A percentile compares a stretch with the other conserved stretches of the same genome.
Conservation (phyloP, 2,329 filamentous ascomycete genomes). For the Aspergillus piperis region DNA sequence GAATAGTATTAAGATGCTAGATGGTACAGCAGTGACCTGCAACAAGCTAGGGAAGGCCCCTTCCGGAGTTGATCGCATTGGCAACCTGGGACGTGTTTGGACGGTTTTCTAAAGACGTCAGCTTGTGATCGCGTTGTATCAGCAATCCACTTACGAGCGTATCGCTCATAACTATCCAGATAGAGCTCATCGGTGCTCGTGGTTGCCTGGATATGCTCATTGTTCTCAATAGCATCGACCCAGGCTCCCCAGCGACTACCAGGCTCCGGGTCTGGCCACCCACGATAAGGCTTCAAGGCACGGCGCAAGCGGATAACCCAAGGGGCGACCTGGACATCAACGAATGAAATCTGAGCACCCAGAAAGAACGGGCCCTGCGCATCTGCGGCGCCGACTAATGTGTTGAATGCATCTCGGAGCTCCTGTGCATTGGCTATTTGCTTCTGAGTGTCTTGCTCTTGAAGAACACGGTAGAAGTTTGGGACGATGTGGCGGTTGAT, state of each 20-base stretch:
- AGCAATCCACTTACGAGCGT: constrained; percentile 51
- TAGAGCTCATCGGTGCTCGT: constrained; percentile 68
- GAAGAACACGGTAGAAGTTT: constrained; percentile 71
- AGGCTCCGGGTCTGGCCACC: constrained; percentile 65
- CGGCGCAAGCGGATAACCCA: constrained; percentile 71
- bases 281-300: constrained; percentile 64
- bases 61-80: constrained; percentile 61
- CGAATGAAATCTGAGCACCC: constrained; percentile 60
- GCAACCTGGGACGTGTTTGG: constrained; percentile 61
- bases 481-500: constrained; percentile 77
- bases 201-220: constrained; percentile 65
- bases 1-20: neutral
- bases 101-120: constrained; percentile 53
- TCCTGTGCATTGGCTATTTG: constrained; percentile 62
- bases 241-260: constrained; percentile 68
- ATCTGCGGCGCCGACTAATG: constrained; percentile 59
- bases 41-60: constrained; percentile 50
- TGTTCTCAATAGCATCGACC: constrained; percentile 68
- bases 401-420: constrained; percentile 67
- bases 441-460: constrained; percentile 61
- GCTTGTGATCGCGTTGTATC: constrained; percentile 6
- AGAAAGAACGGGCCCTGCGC: constrained; percentile 69
- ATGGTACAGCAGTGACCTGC: neutral
- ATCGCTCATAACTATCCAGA: constrained; percentile 66
- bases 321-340: constrained; percentile 74